Conservation (phyloP, 2,329 filamentous ascomycete genomes). For the Pyrenochaeta sp. region DNA sequence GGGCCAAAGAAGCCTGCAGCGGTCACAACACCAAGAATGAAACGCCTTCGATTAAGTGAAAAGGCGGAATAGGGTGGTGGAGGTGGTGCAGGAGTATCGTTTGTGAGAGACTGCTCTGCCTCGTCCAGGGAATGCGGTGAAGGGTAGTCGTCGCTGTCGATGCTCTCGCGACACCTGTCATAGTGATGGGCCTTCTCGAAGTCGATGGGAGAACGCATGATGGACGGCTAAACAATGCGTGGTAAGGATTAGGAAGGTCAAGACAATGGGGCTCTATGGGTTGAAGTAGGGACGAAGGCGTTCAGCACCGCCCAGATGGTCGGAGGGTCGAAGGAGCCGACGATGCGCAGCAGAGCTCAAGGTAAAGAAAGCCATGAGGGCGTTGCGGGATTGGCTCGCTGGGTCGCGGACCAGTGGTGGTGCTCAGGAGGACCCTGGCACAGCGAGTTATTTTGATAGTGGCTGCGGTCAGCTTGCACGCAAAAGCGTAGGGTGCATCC, state of each 20-base stretch:
- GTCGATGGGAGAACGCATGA: slow-evolving; percentile 32
- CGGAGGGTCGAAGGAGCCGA: slow-evolving; percentile 23
- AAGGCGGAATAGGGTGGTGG: slow-evolving; percentile 50
- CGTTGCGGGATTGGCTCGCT: slow-evolving; percentile 11
- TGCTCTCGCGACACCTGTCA: slow-evolving; percentile 29
- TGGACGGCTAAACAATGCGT: too few species aligned
- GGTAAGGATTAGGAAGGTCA: slow-evolving; percentile 3
- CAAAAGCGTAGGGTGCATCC: slow-evolving; percentile 7
- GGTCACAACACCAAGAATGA: slow-evolving; percentile 52
- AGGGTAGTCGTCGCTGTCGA: slow-evolving; percentile 28
- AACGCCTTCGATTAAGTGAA: slow-evolving; percentile 41
- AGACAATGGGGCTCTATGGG: slow-evolving; percentile 10
- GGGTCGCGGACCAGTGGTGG: too few species aligned
- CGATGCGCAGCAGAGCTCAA: slow-evolving; percentile 12
- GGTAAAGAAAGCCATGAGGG: too few species aligned
- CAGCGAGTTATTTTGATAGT: slow-evolving; percentile 23
- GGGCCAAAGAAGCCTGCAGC: slow-evolving; percentile 54
- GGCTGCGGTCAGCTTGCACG: slow-evolving; percentile 23
- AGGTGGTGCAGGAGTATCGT: slow-evolving; percentile 8
- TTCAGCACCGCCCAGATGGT: slow-evolving; percentile 21
- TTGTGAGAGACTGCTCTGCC: slow-evolving; percentile 15
- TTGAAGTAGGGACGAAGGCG: slow-evolving; percentile 21
- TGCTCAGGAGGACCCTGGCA: slow-evolving; percentile 9
- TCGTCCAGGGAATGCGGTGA: slow-evolving; percentile 19
- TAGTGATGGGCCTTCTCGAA: slow-evolving; percentile 32